A percentile compares a stretch with the other conserved stretches of the same genome.
Evolutionary conservation across 1,284 basidiomycete genomes (phyloP).

Genomic region (Fomitopsis palustris): DNA sequence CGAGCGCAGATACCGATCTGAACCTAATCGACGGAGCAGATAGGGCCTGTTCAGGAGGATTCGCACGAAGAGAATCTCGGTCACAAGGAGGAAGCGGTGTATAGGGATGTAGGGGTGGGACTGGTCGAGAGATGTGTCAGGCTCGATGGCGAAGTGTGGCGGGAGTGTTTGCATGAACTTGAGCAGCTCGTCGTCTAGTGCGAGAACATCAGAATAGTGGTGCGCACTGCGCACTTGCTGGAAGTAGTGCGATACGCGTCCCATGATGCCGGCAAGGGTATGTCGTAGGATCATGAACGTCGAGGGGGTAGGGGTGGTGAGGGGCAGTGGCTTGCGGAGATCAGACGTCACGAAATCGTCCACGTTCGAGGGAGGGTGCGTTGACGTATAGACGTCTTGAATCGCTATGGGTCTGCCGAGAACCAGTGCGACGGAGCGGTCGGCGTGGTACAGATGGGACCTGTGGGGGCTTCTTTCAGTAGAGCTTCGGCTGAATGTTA

Average conservation of each 20-base stretch:
- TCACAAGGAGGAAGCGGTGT: conserved; percentile 77
- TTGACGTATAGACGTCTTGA: conserved; percentile 84
- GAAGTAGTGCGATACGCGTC: conserved; percentile 92
- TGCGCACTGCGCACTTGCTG: conserved; percentile 83
- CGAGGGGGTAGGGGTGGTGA: conserved; percentile 76
- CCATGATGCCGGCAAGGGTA: conserved; percentile 81
- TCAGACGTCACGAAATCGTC: conserved; percentile 59
- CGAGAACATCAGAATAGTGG: conserved; percentile 83
- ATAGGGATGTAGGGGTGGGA: conserved; percentile 60
- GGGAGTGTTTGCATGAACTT: conserved; percentile 77
- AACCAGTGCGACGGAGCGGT: conserved; percentile 89
- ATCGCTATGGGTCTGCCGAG: conserved; percentile 88
- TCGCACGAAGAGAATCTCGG: conserved; percentile 77
- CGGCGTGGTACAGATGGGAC: conserved; percentile 91
- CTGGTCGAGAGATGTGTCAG: conserved; percentile 78
- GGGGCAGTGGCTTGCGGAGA: conserved; percentile 45
- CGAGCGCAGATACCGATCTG: conserved; percentile 74
- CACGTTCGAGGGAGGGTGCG: conserved; percentile 79
- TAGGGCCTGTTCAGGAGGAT: conserved; percentile 79
- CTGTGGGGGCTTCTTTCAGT: conserved; percentile 33
- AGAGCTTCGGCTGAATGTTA: conserved; percentile 6
- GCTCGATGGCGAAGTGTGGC: conserved; percentile 71
- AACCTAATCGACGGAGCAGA: conserved; percentile 65
- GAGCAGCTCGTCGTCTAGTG: conserved; percentile 83
- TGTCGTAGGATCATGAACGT: conserved; percentile 90